phyloP scores from a whole-genome alignment of 345 rosid species.

The Acer yangbiense region DNA sequence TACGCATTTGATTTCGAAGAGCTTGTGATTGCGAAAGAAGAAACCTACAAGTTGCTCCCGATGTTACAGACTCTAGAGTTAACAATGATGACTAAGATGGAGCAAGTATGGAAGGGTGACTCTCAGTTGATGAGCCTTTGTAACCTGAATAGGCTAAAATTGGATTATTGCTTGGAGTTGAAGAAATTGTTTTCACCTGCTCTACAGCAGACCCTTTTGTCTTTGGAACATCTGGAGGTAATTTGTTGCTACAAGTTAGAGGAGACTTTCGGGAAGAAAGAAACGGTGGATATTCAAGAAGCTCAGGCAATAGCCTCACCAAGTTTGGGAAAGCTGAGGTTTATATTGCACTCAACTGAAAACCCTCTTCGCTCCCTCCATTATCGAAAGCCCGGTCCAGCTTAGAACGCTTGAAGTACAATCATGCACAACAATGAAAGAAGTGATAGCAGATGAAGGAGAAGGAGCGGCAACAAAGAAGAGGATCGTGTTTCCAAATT shows the following conservation, averaged over 20 bases:
- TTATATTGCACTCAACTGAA: not conserved
- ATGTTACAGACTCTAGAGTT: not conserved
- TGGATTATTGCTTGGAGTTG: not conserved
- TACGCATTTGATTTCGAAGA: not conserved
- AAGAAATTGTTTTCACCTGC: not conserved
- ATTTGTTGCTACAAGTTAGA: not conserved
- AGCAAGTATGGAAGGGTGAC: not conserved
- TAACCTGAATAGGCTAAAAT: not conserved
- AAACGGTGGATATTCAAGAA: not conserved
- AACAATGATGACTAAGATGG: not conserved
- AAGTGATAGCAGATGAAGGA: not conserved
- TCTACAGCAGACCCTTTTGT: not conserved
- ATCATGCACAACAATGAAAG: not conserved
- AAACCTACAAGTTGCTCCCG: not conserved
- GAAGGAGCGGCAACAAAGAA: not conserved
- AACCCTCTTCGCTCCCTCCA: not conserved
- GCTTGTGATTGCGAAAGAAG: not conserved
- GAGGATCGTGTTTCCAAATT: constrained; percentile 2
- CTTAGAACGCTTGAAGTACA: not conserved
- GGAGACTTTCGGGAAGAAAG: not conserved
- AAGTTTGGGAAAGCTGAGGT: not conserved
- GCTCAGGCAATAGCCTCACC: not conserved
- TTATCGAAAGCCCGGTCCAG: not conserved
- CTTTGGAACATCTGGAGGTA: not conserved
- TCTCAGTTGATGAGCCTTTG: not conserved